Evolutionary conservation across 208 protist genomes (phyloP), one percentile per base, ranked within the genome.

Genomic region (Acanthamoeba lenticulata): DNA sequence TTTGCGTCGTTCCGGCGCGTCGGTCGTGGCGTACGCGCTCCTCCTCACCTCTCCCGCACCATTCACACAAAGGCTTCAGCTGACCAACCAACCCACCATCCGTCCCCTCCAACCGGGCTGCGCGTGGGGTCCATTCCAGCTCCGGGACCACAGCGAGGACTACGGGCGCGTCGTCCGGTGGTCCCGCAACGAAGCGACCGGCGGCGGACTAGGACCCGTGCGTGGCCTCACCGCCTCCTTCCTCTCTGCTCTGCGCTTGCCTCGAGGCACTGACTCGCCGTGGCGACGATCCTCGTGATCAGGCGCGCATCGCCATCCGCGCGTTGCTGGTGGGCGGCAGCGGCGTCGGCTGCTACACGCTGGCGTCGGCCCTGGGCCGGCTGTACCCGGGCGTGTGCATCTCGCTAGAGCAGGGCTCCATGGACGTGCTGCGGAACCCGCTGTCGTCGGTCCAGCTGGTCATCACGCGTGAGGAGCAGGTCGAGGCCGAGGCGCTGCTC

Each of bases 311-410:
- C 6, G 77, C 77, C 29, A 29, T 86, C 36, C 40, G 77, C 1
- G 77, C 44, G 4, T 7, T 86, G 0, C 44, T 86, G 11, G 45
- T 86, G 3, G 77, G 77, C 15, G 77, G 77, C 13, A 44, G 77
- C 34, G 38, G 77, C 29, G 77, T 81, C 17, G 77, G 77, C 1
- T 86, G 77, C 34, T 32, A 32, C 15, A 57, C 77, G 34, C 45
- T 86, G 3, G 32, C 77, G 6, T 86, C 77, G 77, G 77, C 44
- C 1, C 44, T 86, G 44, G 44, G 44, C 44, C 49, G 77, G 34
- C 77, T 86, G 15, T 86, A 40, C 6, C 77, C 77, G 4, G 77
- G 77, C 44, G 77, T 36, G 77, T 86, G 77, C 77, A 57, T 86
- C 1, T 86, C 77, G 40, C 77, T 86, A 17, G 77, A 86, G 19